Conservation (phyloP, 2,329 filamentous ascomycete species). For the Botryosphaeria dothidea region DNA sequence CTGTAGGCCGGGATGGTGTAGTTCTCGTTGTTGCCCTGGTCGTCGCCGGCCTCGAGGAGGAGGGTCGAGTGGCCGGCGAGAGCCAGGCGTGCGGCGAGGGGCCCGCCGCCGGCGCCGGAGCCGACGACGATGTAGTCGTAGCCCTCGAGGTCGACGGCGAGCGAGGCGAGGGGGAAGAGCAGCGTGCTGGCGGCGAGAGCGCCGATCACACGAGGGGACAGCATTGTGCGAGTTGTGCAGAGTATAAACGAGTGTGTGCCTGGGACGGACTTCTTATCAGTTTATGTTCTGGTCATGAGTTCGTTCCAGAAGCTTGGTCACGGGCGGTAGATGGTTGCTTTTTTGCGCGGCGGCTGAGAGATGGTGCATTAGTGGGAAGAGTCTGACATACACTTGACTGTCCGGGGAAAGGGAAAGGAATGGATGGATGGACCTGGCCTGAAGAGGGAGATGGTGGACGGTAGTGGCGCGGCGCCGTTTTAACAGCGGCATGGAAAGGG, state of each 20-base stretch:
- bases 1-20: constrained; percentile 58
- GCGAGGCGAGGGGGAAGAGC: background rate
- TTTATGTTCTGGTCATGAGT: background rate
- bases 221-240: background rate
- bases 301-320: no score
- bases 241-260: constrained; percentile 4
- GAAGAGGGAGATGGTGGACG: background rate
- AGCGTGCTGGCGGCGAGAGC: background rate
- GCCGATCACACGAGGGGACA: background rate
- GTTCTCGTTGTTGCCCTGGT: constrained; percentile 52
- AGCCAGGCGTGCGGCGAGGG: constrained; percentile 60
- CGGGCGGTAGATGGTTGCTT: background rate
- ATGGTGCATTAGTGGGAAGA: background rate
- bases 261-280: background rate
- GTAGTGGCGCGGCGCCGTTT: background rate
- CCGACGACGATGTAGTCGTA: constrained; percentile 67
- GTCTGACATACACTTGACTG: background rate
- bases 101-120: constrained; percentile 60
- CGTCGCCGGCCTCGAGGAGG: constrained; percentile 62
- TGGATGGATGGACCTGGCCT: background rate
- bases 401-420: no score
- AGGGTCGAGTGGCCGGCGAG: constrained; percentile 60
- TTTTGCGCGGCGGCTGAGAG: background rate
- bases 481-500: background rate
- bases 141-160: constrained; percentile 2